Evolutionary conservation across 164 flowering plant genomes (phyloP).

Genomic region (Euptelea pleiosperma): DNA sequence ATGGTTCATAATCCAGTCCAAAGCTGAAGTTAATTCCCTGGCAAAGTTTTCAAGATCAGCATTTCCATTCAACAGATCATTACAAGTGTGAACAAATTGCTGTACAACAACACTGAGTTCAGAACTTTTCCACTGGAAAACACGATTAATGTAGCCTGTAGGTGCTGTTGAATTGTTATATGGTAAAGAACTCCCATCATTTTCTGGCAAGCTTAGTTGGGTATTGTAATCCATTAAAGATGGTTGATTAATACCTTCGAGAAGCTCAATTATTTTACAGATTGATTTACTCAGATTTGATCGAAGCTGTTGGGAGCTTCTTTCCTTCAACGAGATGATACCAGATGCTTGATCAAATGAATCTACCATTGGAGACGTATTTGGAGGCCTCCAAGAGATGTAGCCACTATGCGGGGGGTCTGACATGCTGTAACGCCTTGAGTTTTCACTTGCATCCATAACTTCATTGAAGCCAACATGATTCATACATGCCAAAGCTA

Average conservation of each 20-base stretch:
- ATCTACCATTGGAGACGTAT: conserved; percentile 24
- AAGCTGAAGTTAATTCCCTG: conserved; percentile 37
- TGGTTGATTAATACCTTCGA: conserved; percentile 54
- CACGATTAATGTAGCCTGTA: conserved; percentile 49
- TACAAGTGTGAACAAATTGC: conserved; percentile 40
- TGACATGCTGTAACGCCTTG: conserved; percentile 14
- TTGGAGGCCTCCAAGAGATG: conserved; percentile 41
- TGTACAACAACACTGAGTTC: conserved; percentile 48
- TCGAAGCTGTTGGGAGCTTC: conserved; percentile 21
- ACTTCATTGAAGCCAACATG: conserved; percentile 16
- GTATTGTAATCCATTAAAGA: conserved; percentile 27
- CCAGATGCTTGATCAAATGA: conserved; percentile 23
- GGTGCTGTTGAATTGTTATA: conserved; percentile 17
- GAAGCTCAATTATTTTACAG: conserved; percentile 56
- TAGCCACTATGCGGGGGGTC: conserved; percentile 32
- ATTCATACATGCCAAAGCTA: conserved; percentile 33
- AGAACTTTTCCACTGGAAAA: conserved; percentile 65
- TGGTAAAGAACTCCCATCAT: conserved; percentile 24
- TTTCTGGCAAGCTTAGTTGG: conserved; percentile 25
- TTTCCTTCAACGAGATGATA: conserved; percentile 17
- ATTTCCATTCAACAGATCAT: conserved; percentile 44
- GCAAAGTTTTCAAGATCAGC: conserved; percentile 42
- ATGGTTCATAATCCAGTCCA: conserved; percentile 67
- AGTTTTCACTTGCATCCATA: conserved; percentile 16
- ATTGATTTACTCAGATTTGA: conserved; percentile 47